Evolutionary conservation across 2,329 filamentous ascomycete species (phyloP).

Genomic region (Alternaria triticimaculans): DNA sequence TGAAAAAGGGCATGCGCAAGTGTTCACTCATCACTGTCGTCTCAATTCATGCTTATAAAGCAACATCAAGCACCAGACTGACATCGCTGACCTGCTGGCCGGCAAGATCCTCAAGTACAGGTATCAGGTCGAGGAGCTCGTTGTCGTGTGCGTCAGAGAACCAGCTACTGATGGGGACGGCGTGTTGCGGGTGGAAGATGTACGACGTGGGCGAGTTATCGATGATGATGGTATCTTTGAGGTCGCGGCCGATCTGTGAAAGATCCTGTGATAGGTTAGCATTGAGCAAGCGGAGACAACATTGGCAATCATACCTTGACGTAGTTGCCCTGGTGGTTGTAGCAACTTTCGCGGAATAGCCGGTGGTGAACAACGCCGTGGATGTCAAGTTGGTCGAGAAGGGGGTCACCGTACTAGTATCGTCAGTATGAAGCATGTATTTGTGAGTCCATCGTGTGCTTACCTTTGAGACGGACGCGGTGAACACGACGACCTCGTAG

Average conservation of each 20-base stretch:
- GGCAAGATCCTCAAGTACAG: conserved; percentile 95
- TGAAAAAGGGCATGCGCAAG: conserved; percentile 33
- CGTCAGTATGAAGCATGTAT: conserved; percentile 18
- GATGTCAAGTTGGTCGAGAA: conserved; percentile 95
- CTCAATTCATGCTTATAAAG: conserved; percentile 57
- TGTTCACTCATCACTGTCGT: conserved; percentile 30
- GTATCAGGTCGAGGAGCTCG: conserved; percentile 95
- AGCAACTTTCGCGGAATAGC: conserved; percentile 97
- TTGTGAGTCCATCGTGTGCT: conserved; percentile 6
- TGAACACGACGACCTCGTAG: conserved; percentile 98
- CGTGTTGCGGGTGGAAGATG: conserved; percentile 99
- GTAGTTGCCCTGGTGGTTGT: conserved; percentile 99
- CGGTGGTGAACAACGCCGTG: conserved; percentile 96
- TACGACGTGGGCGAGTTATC: conserved; percentile 99
- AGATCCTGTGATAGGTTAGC: conserved; percentile 66
- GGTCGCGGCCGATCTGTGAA: conserved; percentile 92
- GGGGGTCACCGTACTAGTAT: conserved; percentile 86
- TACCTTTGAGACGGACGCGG: conserved; percentile 96
- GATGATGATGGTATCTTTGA: conserved; percentile 98
- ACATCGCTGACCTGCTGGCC: conserved; percentile 89
- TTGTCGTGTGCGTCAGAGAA: conserved; percentile 99
- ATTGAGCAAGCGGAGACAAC: not conserved
- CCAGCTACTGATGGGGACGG: conserved; percentile 99
- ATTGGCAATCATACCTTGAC: conserved; percentile 69
- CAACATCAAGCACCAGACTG: conserved; percentile 94